Evolutionary conservation across 805 yeast genomes (phyloP).

Genomic region (Yarrowia yakushimensis): DNA sequence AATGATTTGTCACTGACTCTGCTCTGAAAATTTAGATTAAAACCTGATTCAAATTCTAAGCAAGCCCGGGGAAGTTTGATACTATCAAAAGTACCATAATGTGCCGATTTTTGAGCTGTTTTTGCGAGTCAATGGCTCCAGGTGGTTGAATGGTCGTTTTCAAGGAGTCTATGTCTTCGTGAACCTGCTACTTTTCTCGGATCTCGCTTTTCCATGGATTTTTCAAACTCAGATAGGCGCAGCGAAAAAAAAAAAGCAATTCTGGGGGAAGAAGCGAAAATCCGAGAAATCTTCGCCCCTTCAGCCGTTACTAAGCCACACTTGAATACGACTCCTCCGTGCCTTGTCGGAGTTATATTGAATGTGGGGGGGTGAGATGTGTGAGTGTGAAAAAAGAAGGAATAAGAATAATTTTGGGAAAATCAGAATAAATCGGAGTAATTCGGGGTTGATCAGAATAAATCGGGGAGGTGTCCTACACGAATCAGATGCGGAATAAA

Average conservation of each 20-base stretch:
- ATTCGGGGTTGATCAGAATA: no score
- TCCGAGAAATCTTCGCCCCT: not conserved
- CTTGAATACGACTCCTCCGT: not conserved
- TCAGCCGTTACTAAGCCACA: conserved; percentile 14
- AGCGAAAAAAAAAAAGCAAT: not conserved
- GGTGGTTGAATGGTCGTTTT: no score
- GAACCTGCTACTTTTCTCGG: not conserved
- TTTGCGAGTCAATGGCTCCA: no score
- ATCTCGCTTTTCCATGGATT: not conserved
- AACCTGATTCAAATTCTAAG: not conserved
- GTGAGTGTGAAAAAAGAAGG: no score
- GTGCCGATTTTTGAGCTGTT: no score
- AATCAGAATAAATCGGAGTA: no score
- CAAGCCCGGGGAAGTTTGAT: no score
- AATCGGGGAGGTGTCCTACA: no score
- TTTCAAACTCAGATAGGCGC: not conserved
- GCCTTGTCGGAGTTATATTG: not conserved
- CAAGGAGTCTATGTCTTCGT: not conserved
- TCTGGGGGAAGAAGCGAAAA: not conserved
- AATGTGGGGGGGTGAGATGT: not conserved
- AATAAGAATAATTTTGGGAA: no score
- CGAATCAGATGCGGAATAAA: no score
- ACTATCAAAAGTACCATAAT: no score
- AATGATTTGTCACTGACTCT: not conserved
- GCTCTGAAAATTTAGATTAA: not conserved